phyloP scores from a whole-genome alignment of 2,329 filamentous ascomycete species.

The Sclerotinia minor region DNA sequence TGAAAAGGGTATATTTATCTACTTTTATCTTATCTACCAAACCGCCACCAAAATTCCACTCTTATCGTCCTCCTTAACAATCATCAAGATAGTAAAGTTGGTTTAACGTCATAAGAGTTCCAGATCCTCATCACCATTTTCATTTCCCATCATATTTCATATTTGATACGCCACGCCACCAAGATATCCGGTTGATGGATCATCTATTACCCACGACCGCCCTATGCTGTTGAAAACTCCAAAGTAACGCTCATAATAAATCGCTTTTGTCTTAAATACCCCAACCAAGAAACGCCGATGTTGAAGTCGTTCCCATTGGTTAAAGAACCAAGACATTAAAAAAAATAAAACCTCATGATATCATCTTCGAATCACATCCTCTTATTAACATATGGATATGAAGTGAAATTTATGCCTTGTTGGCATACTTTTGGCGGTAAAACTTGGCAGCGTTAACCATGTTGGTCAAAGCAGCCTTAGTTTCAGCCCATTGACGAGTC shows the following conservation, averaged over 20 bases:
- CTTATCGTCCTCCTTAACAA: conserved; percentile 14
- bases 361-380: conserved; percentile 25
- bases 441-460: conserved; percentile 98
- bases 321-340: conserved; percentile 32
- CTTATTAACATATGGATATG: conserved; percentile 26
- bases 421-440: conserved; percentile 84
- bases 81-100: conserved; percentile 14
- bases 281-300: conserved; percentile 47
- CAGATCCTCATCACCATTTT: neutral
- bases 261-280: conserved; percentile 41
- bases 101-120: conserved; percentile 25
- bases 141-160: conserved; percentile 12
- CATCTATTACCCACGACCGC: conserved; percentile 38
- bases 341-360: conserved; percentile 25
- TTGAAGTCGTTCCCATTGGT: conserved; percentile 49
- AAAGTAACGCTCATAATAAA: conserved; percentile 27
- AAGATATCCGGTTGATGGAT: conserved; percentile 43
- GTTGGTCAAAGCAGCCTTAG: conserved; percentile 92
- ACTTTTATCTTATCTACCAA: conserved; percentile 22
- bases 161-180: conserved; percentile 21
- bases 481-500: conserved; percentile 98
- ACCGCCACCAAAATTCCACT: conserved; percentile 21
- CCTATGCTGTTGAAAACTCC: conserved; percentile 41
- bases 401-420: conserved; percentile 30
- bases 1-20: conserved; percentile 39